Percentiles rank a stretch among this genome's conserved stretches.
phyloP scores from a whole-genome alignment of 306 rosid species.

The Citrullus mucosospermus region DNA sequence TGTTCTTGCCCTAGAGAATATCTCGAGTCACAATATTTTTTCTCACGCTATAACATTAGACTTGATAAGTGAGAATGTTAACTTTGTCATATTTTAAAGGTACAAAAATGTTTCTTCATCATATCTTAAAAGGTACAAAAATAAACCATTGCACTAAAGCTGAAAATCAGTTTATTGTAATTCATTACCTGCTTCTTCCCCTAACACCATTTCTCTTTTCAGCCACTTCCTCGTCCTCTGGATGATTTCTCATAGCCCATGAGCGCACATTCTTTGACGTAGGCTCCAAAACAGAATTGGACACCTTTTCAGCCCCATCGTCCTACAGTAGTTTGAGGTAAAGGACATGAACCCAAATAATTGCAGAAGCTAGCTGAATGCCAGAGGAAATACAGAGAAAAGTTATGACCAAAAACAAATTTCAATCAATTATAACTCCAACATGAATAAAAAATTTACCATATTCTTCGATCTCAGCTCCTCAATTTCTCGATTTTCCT shows the following conservation, averaged over 20 bases:
- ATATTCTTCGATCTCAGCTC: constrained; percentile 60
- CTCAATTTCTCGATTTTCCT: constrained; percentile 62
- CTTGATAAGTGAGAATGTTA: not conserved
- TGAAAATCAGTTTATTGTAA: constrained; percentile 1
- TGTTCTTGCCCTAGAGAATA: not conserved
- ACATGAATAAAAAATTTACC: constrained; percentile 70
- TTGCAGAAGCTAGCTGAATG: constrained; percentile 99
- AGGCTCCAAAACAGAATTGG: constrained; percentile 41
- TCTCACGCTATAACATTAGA: not conserved
- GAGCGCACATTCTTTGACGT: constrained; percentile 22
- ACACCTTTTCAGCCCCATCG: constrained; percentile 57
- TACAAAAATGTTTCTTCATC: not conserved
- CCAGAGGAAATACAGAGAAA: constrained; percentile 68
- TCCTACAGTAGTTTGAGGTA: constrained; percentile 99
- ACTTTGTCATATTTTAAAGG: not conserved
- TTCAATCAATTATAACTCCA: constrained; percentile 43
- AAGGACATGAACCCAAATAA: constrained; percentile 99
- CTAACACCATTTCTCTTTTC: constrained; percentile 63
- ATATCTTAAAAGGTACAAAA: not conserved
- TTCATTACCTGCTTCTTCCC: constrained; percentile 47
- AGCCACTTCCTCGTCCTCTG: constrained; percentile 39
- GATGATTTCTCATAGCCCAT: constrained; percentile 33
- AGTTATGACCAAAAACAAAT: constrained; percentile 70
- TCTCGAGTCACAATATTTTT: not conserved
- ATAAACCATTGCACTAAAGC: not conserved